phyloP scores from a whole-genome alignment of 2,329 filamentous ascomycete genomes.

The Paraphaeosphaeria minitans region DNA sequence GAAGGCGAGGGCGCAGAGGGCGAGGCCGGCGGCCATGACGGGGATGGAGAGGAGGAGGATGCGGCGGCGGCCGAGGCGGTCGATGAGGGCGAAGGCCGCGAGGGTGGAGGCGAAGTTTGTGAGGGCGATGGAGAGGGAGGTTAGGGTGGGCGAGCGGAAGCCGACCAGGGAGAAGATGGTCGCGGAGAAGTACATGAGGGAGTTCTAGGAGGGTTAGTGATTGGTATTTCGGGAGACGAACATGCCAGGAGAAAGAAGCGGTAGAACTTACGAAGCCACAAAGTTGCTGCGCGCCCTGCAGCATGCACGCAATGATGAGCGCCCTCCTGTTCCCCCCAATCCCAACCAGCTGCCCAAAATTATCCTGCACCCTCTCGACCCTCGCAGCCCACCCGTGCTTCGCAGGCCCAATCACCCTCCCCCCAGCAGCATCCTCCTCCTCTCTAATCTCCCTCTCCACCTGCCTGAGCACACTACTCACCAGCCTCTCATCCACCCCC shows the following conservation, averaged over 20 bases:
- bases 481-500: constrained; percentile 50
- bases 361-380: constrained; percentile 58
- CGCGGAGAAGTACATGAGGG: constrained; percentile 55
- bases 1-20: constrained; percentile 75
- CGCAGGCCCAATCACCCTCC: constrained; percentile 37
- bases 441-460: constrained; percentile 78
- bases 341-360: constrained; percentile 55
- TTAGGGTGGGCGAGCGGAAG: constrained; percentile 52
- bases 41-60: constrained; percentile 85
- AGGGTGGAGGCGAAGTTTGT: constrained; percentile 56
- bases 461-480: constrained; percentile 65
- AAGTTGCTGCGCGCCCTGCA: constrained; percentile 87
- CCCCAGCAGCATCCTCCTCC: constrained; percentile 61
- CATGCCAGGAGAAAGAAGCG: background rate
- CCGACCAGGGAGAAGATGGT: constrained; percentile 55
- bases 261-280: constrained; percentile 60
- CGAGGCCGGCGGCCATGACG: constrained; percentile 76
- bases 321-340: constrained; percentile 69
- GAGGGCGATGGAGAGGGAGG: constrained; percentile 50
- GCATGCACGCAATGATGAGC: constrained; percentile 79
- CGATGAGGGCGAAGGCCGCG: constrained; percentile 52
- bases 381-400: constrained; percentile 36
- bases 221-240: background rate
- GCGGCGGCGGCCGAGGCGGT: constrained; percentile 50
- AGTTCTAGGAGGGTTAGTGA: constrained; percentile 41